A percentile compares a stretch with the other conserved stretches of the same genome.
Conservation (phyloP, 306 rosid species). For the Castanopsis chinensis region DNA sequence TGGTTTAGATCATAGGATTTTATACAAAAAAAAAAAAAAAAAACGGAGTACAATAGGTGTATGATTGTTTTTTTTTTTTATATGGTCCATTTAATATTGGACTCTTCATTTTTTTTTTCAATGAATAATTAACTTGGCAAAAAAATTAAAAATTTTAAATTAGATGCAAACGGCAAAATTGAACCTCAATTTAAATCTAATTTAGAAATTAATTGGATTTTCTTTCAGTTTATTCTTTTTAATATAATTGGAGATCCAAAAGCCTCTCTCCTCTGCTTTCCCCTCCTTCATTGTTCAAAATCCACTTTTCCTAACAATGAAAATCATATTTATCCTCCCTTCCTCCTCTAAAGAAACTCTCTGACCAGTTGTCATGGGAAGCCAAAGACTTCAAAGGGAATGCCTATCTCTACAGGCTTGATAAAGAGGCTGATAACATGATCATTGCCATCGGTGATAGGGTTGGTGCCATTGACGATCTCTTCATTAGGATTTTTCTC, state of each 20-base stretch:
- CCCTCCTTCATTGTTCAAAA: constrained; percentile 13
- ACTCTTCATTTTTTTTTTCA: too few relatives aligned
- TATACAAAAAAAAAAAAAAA: too few relatives aligned
- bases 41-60: too few relatives aligned
- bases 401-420: constrained; percentile 81
- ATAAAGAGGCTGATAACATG: constrained; percentile 87
- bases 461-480: constrained; percentile 68
- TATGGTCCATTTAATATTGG: too few relatives aligned
- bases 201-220: too few relatives aligned
- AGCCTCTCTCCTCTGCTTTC: background rate
- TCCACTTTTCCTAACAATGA: constrained; percentile 21
- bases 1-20: too few relatives aligned
- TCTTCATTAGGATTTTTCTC: constrained; percentile 79
- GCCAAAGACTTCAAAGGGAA: constrained; percentile 65
- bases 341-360: constrained; percentile 32
- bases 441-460: constrained; percentile 95
- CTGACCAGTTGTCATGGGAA: constrained; percentile 85
- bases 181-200: too few relatives aligned
- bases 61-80: too few relatives aligned
- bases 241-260: background rate
- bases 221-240: too few relatives aligned
- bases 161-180: too few relatives aligned
- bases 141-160: too few relatives aligned
- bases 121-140: too few relatives aligned
- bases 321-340: background rate